Conservation (phyloP, 139 green algal species). For the Helicosporidium sp. region DNA sequence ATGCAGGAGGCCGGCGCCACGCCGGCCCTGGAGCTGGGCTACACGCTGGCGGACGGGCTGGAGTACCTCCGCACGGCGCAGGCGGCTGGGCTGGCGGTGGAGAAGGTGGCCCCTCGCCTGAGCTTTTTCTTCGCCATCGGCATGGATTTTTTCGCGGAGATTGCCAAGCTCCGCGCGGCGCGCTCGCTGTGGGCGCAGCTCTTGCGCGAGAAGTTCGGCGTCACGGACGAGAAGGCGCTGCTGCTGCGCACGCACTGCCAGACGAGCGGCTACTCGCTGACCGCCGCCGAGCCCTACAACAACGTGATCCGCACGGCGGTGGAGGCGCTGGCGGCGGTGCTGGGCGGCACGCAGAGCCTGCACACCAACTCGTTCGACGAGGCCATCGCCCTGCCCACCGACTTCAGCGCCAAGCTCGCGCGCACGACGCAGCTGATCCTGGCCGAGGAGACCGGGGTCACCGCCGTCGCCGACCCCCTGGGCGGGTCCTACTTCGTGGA, state of each 20-base stretch:
- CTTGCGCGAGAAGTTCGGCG: constrained; percentile 22
- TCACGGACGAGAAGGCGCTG: constrained; percentile 29
- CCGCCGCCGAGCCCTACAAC: constrained; percentile 30
- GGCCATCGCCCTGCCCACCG: constrained; percentile 43
- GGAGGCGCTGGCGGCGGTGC: constrained; percentile 36
- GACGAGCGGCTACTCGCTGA: constrained; percentile 30
- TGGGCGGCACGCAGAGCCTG: constrained; percentile 48
- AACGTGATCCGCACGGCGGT: constrained; percentile 32
- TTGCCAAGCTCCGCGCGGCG: constrained; percentile 44
- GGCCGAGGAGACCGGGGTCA: constrained; percentile 37
- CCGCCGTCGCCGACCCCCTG: constrained; percentile 37
- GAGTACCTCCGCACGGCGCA: constrained; percentile 42
- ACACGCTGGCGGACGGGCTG: constrained; percentile 45
- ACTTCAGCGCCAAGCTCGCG: constrained; percentile 32
- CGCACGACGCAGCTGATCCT: constrained; percentile 51
- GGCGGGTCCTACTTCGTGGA: constrained; percentile 50
- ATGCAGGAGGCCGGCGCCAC: constrained; percentile 39
- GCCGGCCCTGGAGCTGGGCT: constrained; percentile 34
- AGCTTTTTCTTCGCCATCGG: constrained; percentile 44
- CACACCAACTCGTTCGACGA: constrained; percentile 59
- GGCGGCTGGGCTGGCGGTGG: constrained; percentile 29
- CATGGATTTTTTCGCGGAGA: constrained; percentile 47
- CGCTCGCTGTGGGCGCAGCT: constrained; percentile 39
- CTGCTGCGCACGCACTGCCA: constrained; percentile 44
- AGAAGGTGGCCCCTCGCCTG: constrained; percentile 25